phyloP scores from a whole-genome alignment of 2,329 filamentous ascomycete species.

The Curvularia hawaiiensis region DNA sequence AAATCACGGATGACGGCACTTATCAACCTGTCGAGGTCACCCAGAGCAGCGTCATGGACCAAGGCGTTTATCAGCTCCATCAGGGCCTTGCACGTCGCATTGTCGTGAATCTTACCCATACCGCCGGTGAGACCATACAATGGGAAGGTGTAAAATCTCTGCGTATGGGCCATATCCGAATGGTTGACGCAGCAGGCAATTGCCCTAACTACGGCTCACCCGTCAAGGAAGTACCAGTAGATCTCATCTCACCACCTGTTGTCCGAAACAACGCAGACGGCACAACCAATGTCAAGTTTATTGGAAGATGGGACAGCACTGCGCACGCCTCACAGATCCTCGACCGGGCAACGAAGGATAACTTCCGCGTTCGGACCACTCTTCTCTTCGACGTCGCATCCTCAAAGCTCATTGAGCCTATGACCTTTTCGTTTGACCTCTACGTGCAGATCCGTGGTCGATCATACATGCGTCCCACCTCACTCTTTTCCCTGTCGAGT shows the following conservation, averaged over 20 bases:
- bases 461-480: slow-evolving; percentile 82
- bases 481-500: slow-evolving; percentile 79
- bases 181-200: slow-evolving; percentile 85
- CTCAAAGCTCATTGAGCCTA: slow-evolving; percentile 81
- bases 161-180: slow-evolving; percentile 78
- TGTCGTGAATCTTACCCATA: slow-evolving; percentile 86
- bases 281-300: slow-evolving; percentile 81
- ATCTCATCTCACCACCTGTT: slow-evolving; percentile 75
- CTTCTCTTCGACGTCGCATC: slow-evolving; percentile 86
- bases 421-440: slow-evolving; percentile 82
- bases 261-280: slow-evolving; percentile 89
- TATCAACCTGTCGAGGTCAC: slow-evolving; percentile 93
- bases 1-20: slow-evolving; percentile 87
- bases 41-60: slow-evolving; percentile 80
- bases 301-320: slow-evolving; percentile 97
- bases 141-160: slow-evolving; percentile 84
- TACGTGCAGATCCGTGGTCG: slow-evolving; percentile 83
- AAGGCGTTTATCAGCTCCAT: slow-evolving; percentile 92
- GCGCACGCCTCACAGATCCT: slow-evolving; percentile 89
- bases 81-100: slow-evolving; percentile 92
- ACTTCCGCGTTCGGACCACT: slow-evolving; percentile 86
- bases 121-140: slow-evolving; percentile 82
- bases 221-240: slow-evolving; percentile 75
- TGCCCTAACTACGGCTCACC: slow-evolving; percentile 76
- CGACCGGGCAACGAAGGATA: slow-evolving; percentile 92